Evolutionary conservation across 225 moss, liverwort and hornwort species (phyloP).

Genomic region (Rhytidiadelphus loreus): DNA sequence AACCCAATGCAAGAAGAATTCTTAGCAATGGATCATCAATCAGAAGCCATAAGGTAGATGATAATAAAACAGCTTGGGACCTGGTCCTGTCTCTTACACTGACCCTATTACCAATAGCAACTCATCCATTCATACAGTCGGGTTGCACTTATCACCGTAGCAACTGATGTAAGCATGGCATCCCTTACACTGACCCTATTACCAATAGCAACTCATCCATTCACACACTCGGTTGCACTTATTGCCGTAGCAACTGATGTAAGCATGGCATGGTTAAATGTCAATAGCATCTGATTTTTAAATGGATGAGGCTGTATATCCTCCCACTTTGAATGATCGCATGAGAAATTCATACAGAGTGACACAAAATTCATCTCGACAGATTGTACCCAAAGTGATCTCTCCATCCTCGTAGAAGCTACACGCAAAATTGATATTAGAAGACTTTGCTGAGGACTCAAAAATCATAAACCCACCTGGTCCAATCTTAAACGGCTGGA

Average conservation of each 20-base stretch:
- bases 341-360: not conserved
- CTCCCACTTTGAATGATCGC: not conserved
- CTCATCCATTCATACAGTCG: not conserved
- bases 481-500: constrained; percentile 67
- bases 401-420: not conserved
- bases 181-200: not conserved
- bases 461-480: constrained; percentile 32
- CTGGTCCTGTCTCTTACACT: not conserved
- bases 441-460: not conserved
- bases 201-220: not conserved
- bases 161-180: no score
- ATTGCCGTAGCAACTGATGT: not conserved
- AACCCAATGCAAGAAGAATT: not conserved
- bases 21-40: not conserved
- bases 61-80: not conserved
- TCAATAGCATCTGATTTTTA: not conserved
- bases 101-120: not conserved
- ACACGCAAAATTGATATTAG: not conserved
- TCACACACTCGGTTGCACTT: not conserved
- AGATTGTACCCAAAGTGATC: not conserved
- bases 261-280: not conserved
- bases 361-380: not conserved
- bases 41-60: not conserved
- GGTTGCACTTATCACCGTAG: no score
- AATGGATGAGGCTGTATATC: not conserved